Base-by-base conservation (phyloP, 495 filamentous ascomycete genomes). In the Daldinia decipiens region DNA sequence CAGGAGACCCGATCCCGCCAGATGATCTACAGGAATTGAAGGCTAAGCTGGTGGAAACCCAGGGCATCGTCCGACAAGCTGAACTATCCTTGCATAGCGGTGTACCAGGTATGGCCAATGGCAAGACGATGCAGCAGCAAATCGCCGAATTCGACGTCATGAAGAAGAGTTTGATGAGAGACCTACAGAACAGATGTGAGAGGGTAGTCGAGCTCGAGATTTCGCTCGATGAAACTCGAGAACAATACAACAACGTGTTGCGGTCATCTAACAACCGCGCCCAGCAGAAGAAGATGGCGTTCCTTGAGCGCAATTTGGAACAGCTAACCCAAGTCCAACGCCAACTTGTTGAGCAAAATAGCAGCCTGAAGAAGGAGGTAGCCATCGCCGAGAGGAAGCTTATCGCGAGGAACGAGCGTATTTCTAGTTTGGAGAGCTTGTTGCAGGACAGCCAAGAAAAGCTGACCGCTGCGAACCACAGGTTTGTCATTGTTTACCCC, bases 201-300 rank as follows among this genome's bases (percentile, higher is more conserved):
- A 88, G 95, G 71, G 94, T 99, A 47, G 95, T 99, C 27, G 95
- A 99, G 81, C 88, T 99, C 31, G 95, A 99, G 76, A 98, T 99
- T 72, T 95, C 92, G 26, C 84, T 99, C 32, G 95, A 99, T 75
- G 93, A 97, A 82, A 97, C 95, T 4, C 89, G 95, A 53, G 96
- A 99, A 82, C 95, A 98, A 80, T 99, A 99, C 81, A 98, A 98
- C 83, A 97, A 97, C 71, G 95, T 99, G 52, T 87, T 99, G 39
- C 90, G 95, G 32, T 92, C 92, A 19, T 97, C 93, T 60, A 98
- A 98, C 85, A 98, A 96, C 84, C 91, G 94, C 39, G 93, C 94
- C 24, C 95, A 99, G 81, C 95, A 98, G 80, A 99, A 99, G 89
- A 99, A 98, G 87, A 98, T 99, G 93, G 95, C 94, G 6, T 99